Conservation (phyloP, 306 rosid genomes). For the Gynostemma pentaphyllum region DNA sequence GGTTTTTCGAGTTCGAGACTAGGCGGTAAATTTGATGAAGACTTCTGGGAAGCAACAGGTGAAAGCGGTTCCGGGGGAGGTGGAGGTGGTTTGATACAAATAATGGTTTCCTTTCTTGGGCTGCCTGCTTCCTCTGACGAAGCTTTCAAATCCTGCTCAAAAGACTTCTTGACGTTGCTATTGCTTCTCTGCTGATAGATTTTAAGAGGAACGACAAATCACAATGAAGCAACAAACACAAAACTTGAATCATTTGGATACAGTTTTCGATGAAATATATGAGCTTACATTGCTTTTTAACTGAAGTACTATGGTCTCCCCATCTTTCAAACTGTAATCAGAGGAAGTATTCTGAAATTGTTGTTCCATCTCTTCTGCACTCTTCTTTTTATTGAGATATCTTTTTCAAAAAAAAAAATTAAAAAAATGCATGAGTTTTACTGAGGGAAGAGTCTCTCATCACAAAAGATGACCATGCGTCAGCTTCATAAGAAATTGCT, state of each 20-base stretch:
- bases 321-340: slow-evolving; percentile 95
- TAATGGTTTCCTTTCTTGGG: slow-evolving; percentile 30
- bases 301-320: slow-evolving; percentile 82
- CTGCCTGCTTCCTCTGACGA: slow-evolving; percentile 43
- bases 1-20: slow-evolving; percentile 37
- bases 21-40: slow-evolving; percentile 27
- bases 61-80: slow-evolving; percentile 75
- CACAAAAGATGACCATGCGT: background rate
- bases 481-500: background rate
- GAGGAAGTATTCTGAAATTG: slow-evolving; percentile 75
- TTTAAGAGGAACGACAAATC: background rate
- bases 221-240: background rate
- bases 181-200: slow-evolving; percentile 48
- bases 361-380: slow-evolving; percentile 96
- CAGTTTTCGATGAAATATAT: slow-evolving; percentile 2
- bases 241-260: too few species aligned
- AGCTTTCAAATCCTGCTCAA: slow-evolving; percentile 38
- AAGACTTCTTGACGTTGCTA: slow-evolving; percentile 36
- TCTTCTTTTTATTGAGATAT: slow-evolving; percentile 83
- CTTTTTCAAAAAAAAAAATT: slow-evolving; percentile 20
- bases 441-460: background rate
- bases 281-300: slow-evolving; percentile 49
- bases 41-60: slow-evolving; percentile 25
- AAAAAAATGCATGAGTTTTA: slow-evolving; percentile 11
- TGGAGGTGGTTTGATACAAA: slow-evolving; percentile 61